These are phyloP conservation scores for Ganoderma multipileum DNA, from an alignment of 1,284 basidiomycete genomes.

Conservation along the genomic window DNA sequence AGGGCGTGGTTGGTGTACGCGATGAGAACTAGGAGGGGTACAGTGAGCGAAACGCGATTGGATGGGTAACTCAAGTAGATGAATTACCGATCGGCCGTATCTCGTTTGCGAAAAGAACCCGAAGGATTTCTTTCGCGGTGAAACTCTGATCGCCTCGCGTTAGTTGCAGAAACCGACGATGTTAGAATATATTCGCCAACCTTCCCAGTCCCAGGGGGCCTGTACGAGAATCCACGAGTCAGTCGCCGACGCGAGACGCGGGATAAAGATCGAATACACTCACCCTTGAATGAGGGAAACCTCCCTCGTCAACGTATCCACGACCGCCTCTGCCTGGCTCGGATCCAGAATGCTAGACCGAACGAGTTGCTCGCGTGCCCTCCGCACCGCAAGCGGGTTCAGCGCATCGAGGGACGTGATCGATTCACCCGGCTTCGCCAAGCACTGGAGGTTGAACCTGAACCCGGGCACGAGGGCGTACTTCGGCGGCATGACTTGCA, in stretches of 20 bases:
- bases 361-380: slow-evolving; percentile 54
- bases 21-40: slow-evolving; percentile 62
- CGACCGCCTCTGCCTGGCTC: slow-evolving; percentile 72
- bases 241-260: background rate
- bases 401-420: slow-evolving; percentile 32
- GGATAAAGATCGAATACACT: slow-evolving; percentile 25
- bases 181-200: slow-evolving; percentile 38
- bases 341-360: slow-evolving; percentile 60
- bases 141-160: slow-evolving; percentile 52
- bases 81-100: slow-evolving; percentile 42
- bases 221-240: slow-evolving; percentile 31
- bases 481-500: slow-evolving; percentile 34
- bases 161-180: too few relatives aligned
- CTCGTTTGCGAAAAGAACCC: slow-evolving; percentile 58
- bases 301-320: slow-evolving; percentile 65
- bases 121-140: slow-evolving; percentile 71
- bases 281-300: slow-evolving; percentile 76
- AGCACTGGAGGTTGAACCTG: slow-evolving; percentile 37
- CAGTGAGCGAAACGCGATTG: background rate
- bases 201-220: slow-evolving; percentile 82
- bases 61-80: background rate
- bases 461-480: slow-evolving; percentile 39
- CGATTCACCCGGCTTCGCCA: slow-evolving; percentile 41
- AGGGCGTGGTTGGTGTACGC: slow-evolving; percentile 82
- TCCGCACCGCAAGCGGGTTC: slow-evolving; percentile 24